Evolutionary conservation across 2,329 filamentous ascomycete species (phyloP).

Genomic region (Claviceps sp.): DNA sequence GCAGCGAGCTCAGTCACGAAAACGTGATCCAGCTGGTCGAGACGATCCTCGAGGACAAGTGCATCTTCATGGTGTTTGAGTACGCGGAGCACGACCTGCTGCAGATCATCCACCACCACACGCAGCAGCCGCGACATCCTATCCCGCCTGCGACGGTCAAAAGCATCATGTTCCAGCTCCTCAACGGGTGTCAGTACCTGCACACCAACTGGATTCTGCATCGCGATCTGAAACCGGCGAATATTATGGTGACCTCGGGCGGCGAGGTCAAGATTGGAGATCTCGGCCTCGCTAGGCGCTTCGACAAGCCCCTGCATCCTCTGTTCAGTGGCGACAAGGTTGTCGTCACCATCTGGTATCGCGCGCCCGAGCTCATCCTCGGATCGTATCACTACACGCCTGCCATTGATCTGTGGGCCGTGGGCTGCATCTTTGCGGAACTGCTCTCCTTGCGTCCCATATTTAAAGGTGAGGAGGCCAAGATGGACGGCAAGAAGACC

Average conservation of each 20-base stretch:
- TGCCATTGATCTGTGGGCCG: slow-evolving; percentile 92
- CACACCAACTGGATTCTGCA: slow-evolving; percentile 97
- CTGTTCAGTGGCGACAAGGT: slow-evolving; percentile 94
- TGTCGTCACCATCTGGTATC: slow-evolving; percentile 98
- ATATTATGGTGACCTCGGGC: slow-evolving; percentile 90
- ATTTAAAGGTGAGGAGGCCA: slow-evolving; percentile 97
- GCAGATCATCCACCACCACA: slow-evolving; percentile 97
- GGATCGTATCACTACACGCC: slow-evolving; percentile 94
- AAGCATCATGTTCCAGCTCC: slow-evolving; percentile 87
- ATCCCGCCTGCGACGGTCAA: slow-evolving; percentile 84
- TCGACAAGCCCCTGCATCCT: slow-evolving; percentile 85
- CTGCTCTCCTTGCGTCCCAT: slow-evolving; percentile 81
- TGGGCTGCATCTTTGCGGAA: slow-evolving; percentile 96
- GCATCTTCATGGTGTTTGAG: slow-evolving; percentile 99
- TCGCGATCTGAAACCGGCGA: slow-evolving; percentile 91
- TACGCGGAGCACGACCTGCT: slow-evolving; percentile 95
- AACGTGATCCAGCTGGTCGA: slow-evolving; percentile 88
- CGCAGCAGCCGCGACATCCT: slow-evolving; percentile 71
- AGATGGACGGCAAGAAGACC: slow-evolving; percentile 97
- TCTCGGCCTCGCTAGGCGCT: slow-evolving; percentile 78
- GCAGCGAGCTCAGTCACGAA: slow-evolving; percentile 75
- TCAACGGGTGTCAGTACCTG: slow-evolving; percentile 89
- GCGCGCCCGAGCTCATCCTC: slow-evolving; percentile 83
- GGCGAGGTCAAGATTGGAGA: slow-evolving; percentile 94
- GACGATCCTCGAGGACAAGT: slow-evolving; percentile 96